Conservation (phyloP, 2,329 filamentous ascomycete genomes). For the Fusarium tupiense region DNA sequence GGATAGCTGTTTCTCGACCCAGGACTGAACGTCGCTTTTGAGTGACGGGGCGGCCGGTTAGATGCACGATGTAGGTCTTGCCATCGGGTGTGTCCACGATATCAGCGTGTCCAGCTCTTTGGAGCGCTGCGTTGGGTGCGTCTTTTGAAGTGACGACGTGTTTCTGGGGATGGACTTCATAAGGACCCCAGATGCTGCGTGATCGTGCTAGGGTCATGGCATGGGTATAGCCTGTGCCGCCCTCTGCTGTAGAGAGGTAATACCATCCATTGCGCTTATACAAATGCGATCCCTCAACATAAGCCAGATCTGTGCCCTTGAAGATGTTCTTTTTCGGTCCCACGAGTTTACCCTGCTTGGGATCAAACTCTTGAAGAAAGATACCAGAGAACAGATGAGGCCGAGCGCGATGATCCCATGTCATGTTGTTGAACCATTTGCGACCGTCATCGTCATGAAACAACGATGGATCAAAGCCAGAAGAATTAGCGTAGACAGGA, state of each 20-base stretch:
- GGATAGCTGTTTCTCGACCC: constrained; percentile 66
- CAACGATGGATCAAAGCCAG: constrained; percentile 69
- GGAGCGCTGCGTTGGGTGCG: constrained; percentile 58
- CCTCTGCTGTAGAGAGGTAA: constrained; percentile 68
- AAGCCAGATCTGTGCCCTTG: constrained; percentile 62
- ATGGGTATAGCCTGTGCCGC: constrained; percentile 69
- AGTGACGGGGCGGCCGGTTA: constrained; percentile 61
- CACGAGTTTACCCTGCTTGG: constrained; percentile 58
- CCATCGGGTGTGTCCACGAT: constrained; percentile 64
- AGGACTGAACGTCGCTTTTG: constrained; percentile 63
- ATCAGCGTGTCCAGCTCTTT: constrained; percentile 64
- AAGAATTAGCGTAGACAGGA: constrained; percentile 67
- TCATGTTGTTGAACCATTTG: constrained; percentile 68
- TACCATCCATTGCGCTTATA: constrained; percentile 69
- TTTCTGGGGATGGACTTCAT: constrained; percentile 67
- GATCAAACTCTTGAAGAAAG: constrained; percentile 66
- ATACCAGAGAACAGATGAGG: constrained; percentile 65
- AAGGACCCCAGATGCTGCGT: constrained; percentile 66
- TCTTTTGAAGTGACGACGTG: constrained; percentile 66
- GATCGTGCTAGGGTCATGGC: constrained; percentile 67
- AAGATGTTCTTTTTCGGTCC: constrained; percentile 66
- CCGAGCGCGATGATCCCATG: constrained; percentile 63
- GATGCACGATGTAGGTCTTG: constrained; percentile 63
- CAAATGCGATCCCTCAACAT: constrained; percentile 67
- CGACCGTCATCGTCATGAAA: constrained; percentile 66